Conservation (phyloP, 2,329 filamentous ascomycete species). For the Colletotrichum lini region DNA sequence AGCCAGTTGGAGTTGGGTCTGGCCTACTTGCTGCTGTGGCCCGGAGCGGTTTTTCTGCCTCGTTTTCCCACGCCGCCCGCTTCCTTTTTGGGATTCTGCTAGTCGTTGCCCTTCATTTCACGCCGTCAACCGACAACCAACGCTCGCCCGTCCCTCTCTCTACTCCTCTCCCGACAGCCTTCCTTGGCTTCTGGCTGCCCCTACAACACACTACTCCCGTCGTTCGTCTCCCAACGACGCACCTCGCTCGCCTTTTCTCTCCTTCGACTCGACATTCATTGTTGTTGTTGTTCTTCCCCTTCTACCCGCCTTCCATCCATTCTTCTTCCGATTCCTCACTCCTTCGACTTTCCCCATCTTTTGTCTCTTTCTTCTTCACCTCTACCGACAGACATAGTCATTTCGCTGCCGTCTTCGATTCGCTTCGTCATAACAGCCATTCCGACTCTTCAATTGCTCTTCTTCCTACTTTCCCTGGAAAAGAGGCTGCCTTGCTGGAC, state of each 20-base stretch:
- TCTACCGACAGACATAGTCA: constrained; percentile 19
- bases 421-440: constrained; percentile 19
- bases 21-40: constrained; percentile 10
- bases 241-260: constrained; percentile 1
- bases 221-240: constrained; percentile 14
- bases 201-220: constrained; percentile 14
- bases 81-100: constrained; percentile 35
- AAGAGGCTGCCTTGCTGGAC: constrained; percentile 42
- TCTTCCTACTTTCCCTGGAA: constrained; percentile 32
- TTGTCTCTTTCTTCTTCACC: constrained; percentile 17
- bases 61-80: constrained; percentile 36
- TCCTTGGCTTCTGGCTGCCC: constrained; percentile 27
- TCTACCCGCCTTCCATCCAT: constrained; percentile 28
- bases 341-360: constrained; percentile 19
- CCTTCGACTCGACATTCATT: constrained; percentile 20
- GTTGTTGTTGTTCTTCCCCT: constrained; percentile 19
- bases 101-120: constrained; percentile 41
- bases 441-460: constrained; percentile 20
- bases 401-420: constrained; percentile 28
- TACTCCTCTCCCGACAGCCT: constrained; percentile 25
- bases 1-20: background rate
- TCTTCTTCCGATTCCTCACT: constrained; percentile 33
- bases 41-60: constrained; percentile 27
- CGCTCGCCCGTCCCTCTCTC: constrained; percentile 10
- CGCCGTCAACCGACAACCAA: constrained; percentile 28